A percentile compares a stretch with the other conserved stretches of the same genome.
phyloP scores from a whole-genome alignment of 805 yeast species.

The Spencermartinsiella europaea region DNA sequence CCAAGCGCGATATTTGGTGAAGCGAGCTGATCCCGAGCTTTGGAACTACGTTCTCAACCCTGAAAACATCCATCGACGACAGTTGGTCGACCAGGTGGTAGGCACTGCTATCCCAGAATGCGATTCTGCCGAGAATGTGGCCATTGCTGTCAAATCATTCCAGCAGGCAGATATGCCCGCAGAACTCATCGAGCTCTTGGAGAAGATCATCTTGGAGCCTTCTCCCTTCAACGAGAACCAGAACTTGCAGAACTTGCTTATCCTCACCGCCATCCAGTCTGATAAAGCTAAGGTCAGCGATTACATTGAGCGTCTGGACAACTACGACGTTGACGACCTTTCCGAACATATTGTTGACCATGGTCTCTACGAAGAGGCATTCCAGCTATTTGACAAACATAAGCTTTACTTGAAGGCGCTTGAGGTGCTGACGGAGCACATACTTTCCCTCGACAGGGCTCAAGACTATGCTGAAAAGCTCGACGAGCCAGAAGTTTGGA shows the following conservation, averaged over 20 bases:
- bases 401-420: conserved; percentile 74
- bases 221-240: conserved; percentile 95
- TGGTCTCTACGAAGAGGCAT: conserved; percentile 88
- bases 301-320: conserved; percentile 84
- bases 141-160: conserved; percentile 89
- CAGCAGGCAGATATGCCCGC: conserved; percentile 92
- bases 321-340: conserved; percentile 89
- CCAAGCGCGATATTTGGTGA: conserved; percentile 92
- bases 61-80: conserved; percentile 84
- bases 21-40: conserved; percentile 76
- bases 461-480: conserved; percentile 87
- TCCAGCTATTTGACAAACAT: conserved; percentile 82
- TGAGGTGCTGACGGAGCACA: conserved; percentile 85
- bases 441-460: conserved; percentile 93
- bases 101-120: conserved; percentile 95
- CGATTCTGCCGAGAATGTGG: conserved; percentile 87
- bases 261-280: conserved; percentile 93
- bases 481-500: conserved; percentile 85
- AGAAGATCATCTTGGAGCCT: conserved; percentile 94
- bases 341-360: conserved; percentile 88
- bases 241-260: conserved; percentile 86
- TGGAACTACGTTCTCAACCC: conserved; percentile 76
- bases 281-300: conserved; percentile 79
- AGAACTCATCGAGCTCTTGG: conserved; percentile 90
- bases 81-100: conserved; percentile 86